Evolutionary conservation across 1,139 yeast species (phyloP).

Genomic region (Hansenula anomala): DNA sequence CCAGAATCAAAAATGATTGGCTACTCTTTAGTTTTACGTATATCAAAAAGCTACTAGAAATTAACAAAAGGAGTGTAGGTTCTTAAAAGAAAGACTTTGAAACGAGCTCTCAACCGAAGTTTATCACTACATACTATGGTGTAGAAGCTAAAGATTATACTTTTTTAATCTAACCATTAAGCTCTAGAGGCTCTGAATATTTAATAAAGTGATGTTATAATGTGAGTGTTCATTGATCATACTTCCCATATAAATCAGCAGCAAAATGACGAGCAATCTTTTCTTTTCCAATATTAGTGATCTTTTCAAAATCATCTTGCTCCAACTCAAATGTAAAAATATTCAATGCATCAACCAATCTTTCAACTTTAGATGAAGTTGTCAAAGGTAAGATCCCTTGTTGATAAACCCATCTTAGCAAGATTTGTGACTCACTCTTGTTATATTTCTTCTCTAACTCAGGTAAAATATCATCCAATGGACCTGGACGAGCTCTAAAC

Average conservation of each 20-base stretch:
- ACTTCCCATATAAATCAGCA: constrained; percentile 4
- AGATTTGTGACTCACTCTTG: constrained; percentile 30
- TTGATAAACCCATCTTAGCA: constrained; percentile 36
- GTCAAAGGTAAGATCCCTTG: constrained; percentile 39
- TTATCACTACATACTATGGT: no score
- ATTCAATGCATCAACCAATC: constrained; percentile 39
- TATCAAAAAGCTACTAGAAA: no score
- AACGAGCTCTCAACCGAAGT: no score
- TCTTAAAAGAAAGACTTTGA: no score
- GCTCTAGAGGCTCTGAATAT: no score
- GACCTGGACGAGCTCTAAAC: constrained; percentile 43
- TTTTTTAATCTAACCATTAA: no score
- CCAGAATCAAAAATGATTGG: no score
- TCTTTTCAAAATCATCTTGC: constrained; percentile 29
- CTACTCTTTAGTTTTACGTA: no score
- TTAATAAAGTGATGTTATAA: not conserved
- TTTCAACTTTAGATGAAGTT: constrained; percentile 40
- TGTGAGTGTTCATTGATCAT: constrained; percentile 14
- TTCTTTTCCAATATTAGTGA: constrained; percentile 21
- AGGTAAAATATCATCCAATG: constrained; percentile 19
- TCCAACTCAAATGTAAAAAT: constrained; percentile 36
- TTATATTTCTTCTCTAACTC: constrained; percentile 28
- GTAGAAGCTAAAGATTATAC: no score
- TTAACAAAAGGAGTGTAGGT: no score
- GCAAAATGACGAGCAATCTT: constrained; percentile 30